These are phyloP conservation scores for Calvatia gigantea DNA, from an alignment of 768 basidiomycete species.

Conservation along the genomic window DNA sequence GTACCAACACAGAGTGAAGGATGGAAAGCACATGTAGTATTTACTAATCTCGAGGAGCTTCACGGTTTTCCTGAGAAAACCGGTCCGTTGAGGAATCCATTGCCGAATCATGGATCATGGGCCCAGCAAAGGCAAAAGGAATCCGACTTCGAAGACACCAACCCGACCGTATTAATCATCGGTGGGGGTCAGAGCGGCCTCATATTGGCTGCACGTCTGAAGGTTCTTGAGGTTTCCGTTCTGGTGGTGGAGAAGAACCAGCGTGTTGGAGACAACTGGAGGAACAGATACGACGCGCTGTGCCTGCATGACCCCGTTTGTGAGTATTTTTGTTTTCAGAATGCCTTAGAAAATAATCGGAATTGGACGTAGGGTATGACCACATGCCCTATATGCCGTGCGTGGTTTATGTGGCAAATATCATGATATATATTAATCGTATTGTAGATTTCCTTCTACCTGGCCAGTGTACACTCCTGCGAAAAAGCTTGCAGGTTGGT, in stretches of 20 bases:
- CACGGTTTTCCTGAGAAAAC: slow-evolving; percentile 39
- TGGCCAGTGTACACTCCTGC: slow-evolving; percentile 60
- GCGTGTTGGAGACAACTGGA: slow-evolving; percentile 59
- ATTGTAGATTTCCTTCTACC: slow-evolving; percentile 40
- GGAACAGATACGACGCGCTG: slow-evolving; percentile 54
- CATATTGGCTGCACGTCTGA: slow-evolving; percentile 56
- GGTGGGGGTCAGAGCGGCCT: slow-evolving; percentile 64
- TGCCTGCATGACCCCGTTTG: slow-evolving; percentile 54
- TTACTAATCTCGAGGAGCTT: slow-evolving; percentile 48
- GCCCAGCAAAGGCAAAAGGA: slow-evolving; percentile 33
- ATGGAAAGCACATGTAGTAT: slow-evolving; percentile 52
- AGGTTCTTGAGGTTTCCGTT: slow-evolving; percentile 45
- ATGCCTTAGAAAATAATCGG: slow-evolving; percentile 16
- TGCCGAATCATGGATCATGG: slow-evolving; percentile 50
- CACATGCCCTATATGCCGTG: slow-evolving; percentile 49
- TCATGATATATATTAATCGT: too few species aligned
- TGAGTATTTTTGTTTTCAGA: slow-evolving; percentile 20
- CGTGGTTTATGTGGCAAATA: too few species aligned
- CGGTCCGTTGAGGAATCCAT: slow-evolving; percentile 34
- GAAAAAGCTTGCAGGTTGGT: slow-evolving; percentile 58
- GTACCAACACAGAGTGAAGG: slow-evolving; percentile 31
- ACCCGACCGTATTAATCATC: slow-evolving; percentile 53
- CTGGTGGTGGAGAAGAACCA: slow-evolving; percentile 57
- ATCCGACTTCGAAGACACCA: slow-evolving; percentile 36
- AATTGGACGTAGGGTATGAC: slow-evolving; percentile 25